These are phyloP conservation scores for Cyclotella distinguenda DNA, from an alignment of 108 stramenopile genomes.

Conservation along the genomic window DNA sequence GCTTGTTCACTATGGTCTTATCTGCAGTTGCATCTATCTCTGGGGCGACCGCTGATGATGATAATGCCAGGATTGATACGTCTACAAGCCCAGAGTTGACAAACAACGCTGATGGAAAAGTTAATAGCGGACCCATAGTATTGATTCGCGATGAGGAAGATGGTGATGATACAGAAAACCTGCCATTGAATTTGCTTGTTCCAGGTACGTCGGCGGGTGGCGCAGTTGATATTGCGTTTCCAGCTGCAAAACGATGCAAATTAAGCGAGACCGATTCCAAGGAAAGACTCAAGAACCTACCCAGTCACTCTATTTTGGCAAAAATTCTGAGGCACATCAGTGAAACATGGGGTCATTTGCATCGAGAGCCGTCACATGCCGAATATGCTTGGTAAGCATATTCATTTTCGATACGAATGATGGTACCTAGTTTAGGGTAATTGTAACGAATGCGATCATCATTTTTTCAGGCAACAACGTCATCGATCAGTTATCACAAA, in stretches of 20 bases:
- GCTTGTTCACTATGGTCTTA: constrained; percentile 65
- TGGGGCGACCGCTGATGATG: constrained; percentile 9
- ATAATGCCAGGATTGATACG: not conserved
- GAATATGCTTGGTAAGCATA: constrained; percentile 74
- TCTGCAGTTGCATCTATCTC: constrained; percentile 53
- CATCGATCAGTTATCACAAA: constrained; percentile 44
- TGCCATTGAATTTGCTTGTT: constrained; percentile 44
- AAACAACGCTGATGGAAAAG: constrained; percentile 5
- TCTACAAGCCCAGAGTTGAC: not conserved
- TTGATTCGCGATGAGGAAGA: constrained; percentile 48
- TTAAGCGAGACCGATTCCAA: constrained; percentile 6
- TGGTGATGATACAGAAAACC: constrained; percentile 56
- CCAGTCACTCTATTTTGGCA: constrained; percentile 52
- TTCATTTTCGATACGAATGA: too few species aligned
- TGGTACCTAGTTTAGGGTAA: too few species aligned
- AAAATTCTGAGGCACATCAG: constrained; percentile 63
- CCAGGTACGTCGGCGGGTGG: constrained; percentile 21
- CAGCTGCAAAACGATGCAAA: constrained; percentile 27
- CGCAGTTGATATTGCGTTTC: not conserved
- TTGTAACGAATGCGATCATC: too few species aligned
- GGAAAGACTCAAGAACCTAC: constrained; percentile 17
- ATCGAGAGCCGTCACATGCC: constrained; percentile 61
- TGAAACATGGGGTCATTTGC: constrained; percentile 76
- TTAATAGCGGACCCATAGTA: constrained; percentile 9
- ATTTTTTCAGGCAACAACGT: constrained; percentile 70